Conservation (phyloP, 208 protist species). For the Trypanosoma caninum region DNA sequence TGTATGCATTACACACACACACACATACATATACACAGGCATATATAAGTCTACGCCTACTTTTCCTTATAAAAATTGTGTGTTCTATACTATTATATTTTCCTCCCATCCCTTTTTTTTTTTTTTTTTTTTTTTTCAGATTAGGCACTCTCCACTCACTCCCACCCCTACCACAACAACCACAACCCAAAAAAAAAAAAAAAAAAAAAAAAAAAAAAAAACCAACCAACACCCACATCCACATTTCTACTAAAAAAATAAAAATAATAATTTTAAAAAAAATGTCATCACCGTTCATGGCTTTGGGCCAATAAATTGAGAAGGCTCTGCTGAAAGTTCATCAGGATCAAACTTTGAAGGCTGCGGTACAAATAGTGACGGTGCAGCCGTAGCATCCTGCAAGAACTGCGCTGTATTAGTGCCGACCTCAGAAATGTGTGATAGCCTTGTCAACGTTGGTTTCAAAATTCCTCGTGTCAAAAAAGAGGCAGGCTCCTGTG, state of each 20-base stretch:
- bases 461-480: background rate
- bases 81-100: too few species aligned
- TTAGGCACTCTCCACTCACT: background rate
- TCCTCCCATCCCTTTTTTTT: background rate
- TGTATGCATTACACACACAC: too few species aligned
- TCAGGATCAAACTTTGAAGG: conserved; percentile 3
- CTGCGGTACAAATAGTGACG: background rate
- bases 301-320: conserved; percentile 28
- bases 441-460: background rate
- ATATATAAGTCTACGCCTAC: too few species aligned
- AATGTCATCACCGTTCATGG: background rate
- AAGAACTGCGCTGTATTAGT: background rate
- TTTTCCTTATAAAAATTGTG: too few species aligned
- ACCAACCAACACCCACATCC: conserved; percentile 7
- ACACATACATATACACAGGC: too few species aligned
- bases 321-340: conserved; percentile 44
- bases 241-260: background rate
- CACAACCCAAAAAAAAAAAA: background rate
- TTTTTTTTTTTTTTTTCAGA: background rate
- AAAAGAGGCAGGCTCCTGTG: background rate
- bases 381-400: background rate
- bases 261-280: conserved; percentile 17
- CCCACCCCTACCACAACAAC: background rate
- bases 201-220: conserved; percentile 26
- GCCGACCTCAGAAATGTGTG: conserved; percentile 2